Percentiles rank a stretch among this genome's conserved stretches.
Evolutionary conservation across 768 basidiomycete species (phyloP).

Genomic region (Agaricus sinodeliciosus): DNA sequence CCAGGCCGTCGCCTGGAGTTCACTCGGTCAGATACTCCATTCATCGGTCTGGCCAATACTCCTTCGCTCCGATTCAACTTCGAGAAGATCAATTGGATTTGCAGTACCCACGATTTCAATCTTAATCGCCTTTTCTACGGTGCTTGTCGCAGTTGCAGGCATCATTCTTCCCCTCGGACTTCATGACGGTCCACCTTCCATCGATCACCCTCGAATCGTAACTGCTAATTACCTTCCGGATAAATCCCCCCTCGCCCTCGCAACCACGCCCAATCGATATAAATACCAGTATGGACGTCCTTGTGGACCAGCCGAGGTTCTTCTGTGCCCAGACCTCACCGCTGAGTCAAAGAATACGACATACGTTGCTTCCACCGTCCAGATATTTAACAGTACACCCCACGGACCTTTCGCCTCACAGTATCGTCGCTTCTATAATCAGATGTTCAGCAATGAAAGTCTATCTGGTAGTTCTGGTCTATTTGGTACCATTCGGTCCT

Average conservation of each 20-base stretch:
- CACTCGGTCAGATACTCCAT: constrained; percentile 14
- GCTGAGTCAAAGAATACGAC: constrained; percentile 5
- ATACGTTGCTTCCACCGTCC: not conserved
- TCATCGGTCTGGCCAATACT: constrained; percentile 17
- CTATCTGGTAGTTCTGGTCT: not conserved
- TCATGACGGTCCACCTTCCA: not conserved
- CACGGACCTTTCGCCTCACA: constrained; percentile 1
- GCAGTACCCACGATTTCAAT: not conserved
- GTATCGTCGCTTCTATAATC: not conserved
- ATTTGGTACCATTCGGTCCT: not conserved
- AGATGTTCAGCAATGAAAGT: not conserved
- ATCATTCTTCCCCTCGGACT: not conserved
- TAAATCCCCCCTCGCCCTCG: constrained; percentile 16
- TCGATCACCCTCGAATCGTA: not conserved
- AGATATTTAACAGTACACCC: not conserved
- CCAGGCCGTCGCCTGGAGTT: constrained; percentile 15
- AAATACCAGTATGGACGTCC: constrained; percentile 9
- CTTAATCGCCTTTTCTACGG: not conserved
- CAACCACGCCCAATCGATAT: constrained; percentile 12
- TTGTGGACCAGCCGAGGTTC: not conserved
- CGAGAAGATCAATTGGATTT: not conserved
- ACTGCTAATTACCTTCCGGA: constrained; percentile 12
- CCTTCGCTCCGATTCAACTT: constrained; percentile 12
- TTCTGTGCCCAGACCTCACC: not conserved
- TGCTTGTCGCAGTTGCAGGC: not conserved